These are phyloP conservation scores for Teratosphaeriaceae sp. DNA, from an alignment of 2,329 filamentous ascomycete species.

Conservation along the genomic window DNA sequence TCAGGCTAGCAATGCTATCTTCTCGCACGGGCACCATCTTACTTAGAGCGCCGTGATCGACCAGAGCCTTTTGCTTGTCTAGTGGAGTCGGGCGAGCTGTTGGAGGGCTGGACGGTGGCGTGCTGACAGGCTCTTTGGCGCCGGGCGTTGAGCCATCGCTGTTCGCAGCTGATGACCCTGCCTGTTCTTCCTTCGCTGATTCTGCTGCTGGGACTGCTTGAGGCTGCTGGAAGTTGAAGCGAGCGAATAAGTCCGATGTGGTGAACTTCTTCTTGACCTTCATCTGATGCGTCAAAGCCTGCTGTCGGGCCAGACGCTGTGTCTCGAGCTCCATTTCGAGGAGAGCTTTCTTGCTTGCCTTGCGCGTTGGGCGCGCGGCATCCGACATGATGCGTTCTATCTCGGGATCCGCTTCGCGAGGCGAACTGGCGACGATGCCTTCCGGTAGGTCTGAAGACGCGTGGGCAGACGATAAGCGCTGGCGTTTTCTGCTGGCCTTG, in stretches of 20 bases:
- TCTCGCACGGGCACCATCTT: slow-evolving; percentile 25
- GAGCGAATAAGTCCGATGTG: slow-evolving; percentile 73
- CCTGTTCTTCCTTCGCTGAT: not conserved
- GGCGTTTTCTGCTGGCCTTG: slow-evolving; percentile 7
- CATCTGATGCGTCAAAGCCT: slow-evolving; percentile 85
- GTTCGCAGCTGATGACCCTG: slow-evolving; percentile 23
- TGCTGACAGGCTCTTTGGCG: slow-evolving; percentile 21
- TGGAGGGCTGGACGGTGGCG: slow-evolving; percentile 42
- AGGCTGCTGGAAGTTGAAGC: slow-evolving; percentile 55
- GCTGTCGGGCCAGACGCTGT: slow-evolving; percentile 79
- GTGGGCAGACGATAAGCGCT: slow-evolving; percentile 4
- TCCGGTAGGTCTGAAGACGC: slow-evolving; percentile 22
- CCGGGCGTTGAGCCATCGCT: slow-evolving; percentile 21
- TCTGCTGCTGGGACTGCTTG: slow-evolving; percentile 6
- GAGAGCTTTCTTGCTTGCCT: slow-evolving; percentile 88
- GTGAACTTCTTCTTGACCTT: slow-evolving; percentile 84
- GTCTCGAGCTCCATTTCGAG: slow-evolving; percentile 95
- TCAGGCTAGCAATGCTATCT: slow-evolving; percentile 22
- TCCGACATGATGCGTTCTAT: slow-evolving; percentile 27
- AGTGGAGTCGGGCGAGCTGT: slow-evolving; percentile 21
- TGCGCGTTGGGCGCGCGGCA: slow-evolving; percentile 61
- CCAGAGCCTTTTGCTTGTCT: slow-evolving; percentile 29
- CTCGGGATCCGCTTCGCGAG: slow-evolving; percentile 16
- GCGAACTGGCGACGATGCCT: slow-evolving; percentile 17
- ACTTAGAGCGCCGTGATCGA: slow-evolving; percentile 27